Conservation (phyloP, 2,329 filamentous ascomycete genomes). For the Alternaria postmessia region DNA sequence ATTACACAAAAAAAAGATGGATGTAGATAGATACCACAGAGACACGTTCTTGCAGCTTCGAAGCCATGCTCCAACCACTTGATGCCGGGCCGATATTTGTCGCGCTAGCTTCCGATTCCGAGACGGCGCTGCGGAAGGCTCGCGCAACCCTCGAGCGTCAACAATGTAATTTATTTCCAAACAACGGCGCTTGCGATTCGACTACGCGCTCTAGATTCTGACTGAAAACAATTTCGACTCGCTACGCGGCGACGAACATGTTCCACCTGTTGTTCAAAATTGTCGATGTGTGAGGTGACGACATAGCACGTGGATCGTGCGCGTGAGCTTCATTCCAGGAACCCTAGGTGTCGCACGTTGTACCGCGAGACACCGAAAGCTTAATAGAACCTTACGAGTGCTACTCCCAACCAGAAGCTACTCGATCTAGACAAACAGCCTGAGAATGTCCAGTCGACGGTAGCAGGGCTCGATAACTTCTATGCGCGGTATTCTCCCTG, state of each 20-base stretch:
- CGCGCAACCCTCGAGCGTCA: not conserved
- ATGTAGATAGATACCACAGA: not conserved
- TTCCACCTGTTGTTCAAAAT: not conserved
- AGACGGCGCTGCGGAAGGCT: conserved; percentile 13
- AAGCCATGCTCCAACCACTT: not conserved
- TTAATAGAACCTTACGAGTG: not conserved
- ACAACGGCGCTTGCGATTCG: not conserved
- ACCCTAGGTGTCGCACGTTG: conserved; percentile 18
- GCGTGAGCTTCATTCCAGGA: conserved; percentile 34
- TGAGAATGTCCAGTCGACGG: conserved; percentile 21
- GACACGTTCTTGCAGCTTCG: not conserved
- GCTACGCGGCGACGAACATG: not conserved
- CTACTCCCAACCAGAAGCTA: not conserved
- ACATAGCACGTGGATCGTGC: conserved; percentile 45
- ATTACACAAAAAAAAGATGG: not conserved
- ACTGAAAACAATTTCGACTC: fast-evolving
- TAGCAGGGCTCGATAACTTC: conserved; percentile 25
- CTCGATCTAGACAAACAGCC: not conserved
- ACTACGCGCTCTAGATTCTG: not conserved
- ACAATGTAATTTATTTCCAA: not conserved
- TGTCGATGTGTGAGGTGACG: conserved; percentile 15
- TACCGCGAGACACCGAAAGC: conserved; percentile 10
- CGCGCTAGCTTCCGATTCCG: conserved; percentile 18
- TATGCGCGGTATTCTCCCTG: conserved; percentile 82
- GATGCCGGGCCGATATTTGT: not conserved